phyloP scores from a whole-genome alignment of 148 eudicot genomes.

The Rhododendron simsii region DNA sequence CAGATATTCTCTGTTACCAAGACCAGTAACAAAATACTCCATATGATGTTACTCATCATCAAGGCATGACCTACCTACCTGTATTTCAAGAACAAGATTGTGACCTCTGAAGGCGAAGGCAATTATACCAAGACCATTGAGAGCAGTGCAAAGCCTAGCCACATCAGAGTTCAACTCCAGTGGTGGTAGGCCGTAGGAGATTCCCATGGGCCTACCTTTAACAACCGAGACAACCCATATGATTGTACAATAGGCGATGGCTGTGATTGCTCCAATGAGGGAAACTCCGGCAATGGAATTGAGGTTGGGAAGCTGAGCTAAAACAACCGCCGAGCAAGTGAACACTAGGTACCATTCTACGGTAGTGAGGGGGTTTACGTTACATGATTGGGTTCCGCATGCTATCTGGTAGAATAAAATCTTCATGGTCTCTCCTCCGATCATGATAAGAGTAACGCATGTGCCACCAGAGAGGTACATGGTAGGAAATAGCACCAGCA shows the following conservation, averaged over 20 bases:
- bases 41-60: background rate
- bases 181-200: conserved; percentile 27
- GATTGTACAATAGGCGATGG: conserved; percentile 54
- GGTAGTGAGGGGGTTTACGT: conserved; percentile 20
- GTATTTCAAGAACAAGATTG: conserved; percentile 76
- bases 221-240: conserved; percentile 52
- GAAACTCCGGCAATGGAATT: conserved; percentile 79
- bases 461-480: conserved; percentile 89
- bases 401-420: conserved; percentile 35
- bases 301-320: conserved; percentile 80
- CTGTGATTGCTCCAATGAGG: conserved; percentile 58
- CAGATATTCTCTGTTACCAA: background rate
- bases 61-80: conserved; percentile 30
- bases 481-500: conserved; percentile 62
- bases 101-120: conserved; percentile 84
- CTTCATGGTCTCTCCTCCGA: conserved; percentile 60
- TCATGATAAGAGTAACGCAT: conserved; percentile 63
- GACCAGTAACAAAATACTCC: background rate
- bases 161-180: conserved; percentile 19
- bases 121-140: conserved; percentile 65
- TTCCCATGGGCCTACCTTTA: conserved; percentile 33
- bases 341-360: conserved; percentile 69
- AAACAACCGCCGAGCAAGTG: conserved; percentile 44
- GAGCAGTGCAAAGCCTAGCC: conserved; percentile 30
- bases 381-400: conserved; percentile 21